phyloP scores from a whole-genome alignment of 164 flowering plant genomes.

The Platanus orientalis region DNA sequence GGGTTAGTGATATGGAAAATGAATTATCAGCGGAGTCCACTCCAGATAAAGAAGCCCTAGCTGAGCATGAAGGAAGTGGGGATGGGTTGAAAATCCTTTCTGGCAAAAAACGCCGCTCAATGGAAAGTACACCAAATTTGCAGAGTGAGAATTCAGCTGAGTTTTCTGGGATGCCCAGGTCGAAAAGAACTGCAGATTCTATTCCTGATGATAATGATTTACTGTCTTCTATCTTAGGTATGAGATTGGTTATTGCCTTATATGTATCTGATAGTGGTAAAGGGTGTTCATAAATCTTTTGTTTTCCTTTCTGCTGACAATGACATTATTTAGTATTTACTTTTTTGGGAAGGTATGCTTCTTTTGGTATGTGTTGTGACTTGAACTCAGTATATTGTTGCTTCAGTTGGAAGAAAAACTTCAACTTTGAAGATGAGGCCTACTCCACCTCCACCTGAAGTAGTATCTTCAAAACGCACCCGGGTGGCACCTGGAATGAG shows the following conservation, averaged over 20 bases:
- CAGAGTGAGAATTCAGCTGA: slow-evolving; percentile 55
- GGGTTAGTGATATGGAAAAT: slow-evolving; percentile 24
- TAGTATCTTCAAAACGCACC: slow-evolving; percentile 44
- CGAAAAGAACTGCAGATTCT: slow-evolving; percentile 43
- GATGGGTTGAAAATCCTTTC: slow-evolving; percentile 29
- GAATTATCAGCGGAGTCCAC: slow-evolving; percentile 35
- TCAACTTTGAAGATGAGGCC: slow-evolving; percentile 69
- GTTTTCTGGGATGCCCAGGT: slow-evolving; percentile 35
- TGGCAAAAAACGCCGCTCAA: slow-evolving; percentile 56
- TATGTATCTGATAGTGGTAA: too few relatives aligned
- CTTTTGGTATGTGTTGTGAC: background rate
- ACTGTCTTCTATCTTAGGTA: slow-evolving; percentile 94
- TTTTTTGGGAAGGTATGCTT: background rate
- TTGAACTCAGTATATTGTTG: slow-evolving; percentile 16
- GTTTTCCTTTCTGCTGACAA: background rate
- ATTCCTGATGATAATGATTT: slow-evolving; percentile 92
- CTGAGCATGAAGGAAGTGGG: slow-evolving; percentile 29
- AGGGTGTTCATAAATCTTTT: too few relatives aligned
- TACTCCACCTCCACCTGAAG: slow-evolving; percentile 53
- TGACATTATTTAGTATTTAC: too few relatives aligned
- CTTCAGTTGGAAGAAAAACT: slow-evolving; percentile 75
- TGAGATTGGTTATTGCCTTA: slow-evolving; percentile 4
- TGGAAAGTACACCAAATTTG: slow-evolving; percentile 62
- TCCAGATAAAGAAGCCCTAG: slow-evolving; percentile 30
- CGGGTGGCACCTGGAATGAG: slow-evolving; percentile 38